Conservation (phyloP, 2,329 filamentous ascomycete species). For the Grosmannia huntii region DNA sequence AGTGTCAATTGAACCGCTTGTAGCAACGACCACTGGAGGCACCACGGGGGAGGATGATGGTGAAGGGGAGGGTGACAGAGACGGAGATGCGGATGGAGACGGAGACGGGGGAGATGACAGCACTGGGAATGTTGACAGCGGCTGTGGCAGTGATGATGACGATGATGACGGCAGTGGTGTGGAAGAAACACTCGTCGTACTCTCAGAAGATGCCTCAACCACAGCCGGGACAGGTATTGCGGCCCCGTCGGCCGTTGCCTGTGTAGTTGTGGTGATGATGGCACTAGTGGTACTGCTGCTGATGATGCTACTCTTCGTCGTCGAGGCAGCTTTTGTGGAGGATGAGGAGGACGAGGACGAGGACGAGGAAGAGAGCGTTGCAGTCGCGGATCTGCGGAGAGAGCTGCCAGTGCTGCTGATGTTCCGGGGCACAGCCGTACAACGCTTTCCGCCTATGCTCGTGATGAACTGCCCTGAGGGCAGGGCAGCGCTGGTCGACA, state of each 20-base stretch:
- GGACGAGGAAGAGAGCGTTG: not conserved
- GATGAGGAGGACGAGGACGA: not conserved
- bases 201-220: slow-evolving; percentile 10
- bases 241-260: not conserved
- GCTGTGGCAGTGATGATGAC: not conserved
- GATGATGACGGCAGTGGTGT: slow-evolving; percentile 1
- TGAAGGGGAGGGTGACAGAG: not conserved
- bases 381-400: slow-evolving; percentile 6
- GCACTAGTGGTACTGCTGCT: not conserved
- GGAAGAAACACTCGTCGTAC: slow-evolving; percentile 21
- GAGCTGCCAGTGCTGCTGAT: slow-evolving; percentile 4
- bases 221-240: not conserved
- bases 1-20: not conserved
- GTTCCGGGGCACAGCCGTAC: slow-evolving; percentile 37
- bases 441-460: slow-evolving; percentile 35
- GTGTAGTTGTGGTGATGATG: not conserved
- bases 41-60: not conserved
- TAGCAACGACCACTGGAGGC: not conserved
- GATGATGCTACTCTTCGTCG: not conserved
- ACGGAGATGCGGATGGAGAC: not conserved
- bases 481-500: slow-evolving; percentile 30
- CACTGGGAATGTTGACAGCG: slow-evolving; percentile 3
- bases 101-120: not conserved
- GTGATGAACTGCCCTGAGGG: slow-evolving; percentile 35
- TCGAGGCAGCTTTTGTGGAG: not conserved